A percentile compares a stretch with the other conserved stretches of the same genome.
Evolutionary conservation across 2,329 filamentous ascomycete species (phyloP).

Genomic region (Beauveria sp.): DNA sequence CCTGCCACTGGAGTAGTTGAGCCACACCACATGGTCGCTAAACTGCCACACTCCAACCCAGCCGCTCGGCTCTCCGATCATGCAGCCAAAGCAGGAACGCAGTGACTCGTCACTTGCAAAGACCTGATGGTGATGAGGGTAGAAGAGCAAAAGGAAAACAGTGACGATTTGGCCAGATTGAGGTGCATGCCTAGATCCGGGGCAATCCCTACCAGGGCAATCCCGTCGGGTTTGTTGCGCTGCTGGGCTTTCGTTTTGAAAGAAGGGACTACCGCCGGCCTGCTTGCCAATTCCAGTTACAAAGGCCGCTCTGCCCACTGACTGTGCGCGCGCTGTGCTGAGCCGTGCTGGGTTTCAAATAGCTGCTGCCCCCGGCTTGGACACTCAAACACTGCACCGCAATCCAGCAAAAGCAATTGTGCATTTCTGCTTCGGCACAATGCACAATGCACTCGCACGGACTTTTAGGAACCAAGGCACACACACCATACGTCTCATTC

Average conservation of each 20-base stretch:
- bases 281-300: not conserved
- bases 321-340: not conserved
- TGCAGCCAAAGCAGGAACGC: not conserved
- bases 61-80: slow-evolving; percentile 6
- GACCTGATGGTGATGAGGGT: not conserved
- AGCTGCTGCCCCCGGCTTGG: not conserved
- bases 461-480: not conserved
- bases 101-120: not conserved
- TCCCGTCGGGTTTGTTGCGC: not conserved
- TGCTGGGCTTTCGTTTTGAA: not conserved
- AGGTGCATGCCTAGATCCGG: not conserved
- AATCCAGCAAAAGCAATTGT: not conserved
- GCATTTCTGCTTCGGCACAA: not conserved
- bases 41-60: not conserved
- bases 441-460: not conserved
- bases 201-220: not conserved
- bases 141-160: not conserved
- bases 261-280: not conserved
- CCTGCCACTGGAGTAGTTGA: not conserved
- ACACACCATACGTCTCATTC: not conserved
- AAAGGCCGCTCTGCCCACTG: not conserved
- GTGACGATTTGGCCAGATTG: not conserved
- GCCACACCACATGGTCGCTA: not conserved
- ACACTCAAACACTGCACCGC: not conserved
- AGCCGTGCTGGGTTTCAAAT: not conserved